These are phyloP conservation scores for Halenospora varia DNA, from an alignment of 495 filamentous ascomycete species.

Conservation along the genomic window DNA sequence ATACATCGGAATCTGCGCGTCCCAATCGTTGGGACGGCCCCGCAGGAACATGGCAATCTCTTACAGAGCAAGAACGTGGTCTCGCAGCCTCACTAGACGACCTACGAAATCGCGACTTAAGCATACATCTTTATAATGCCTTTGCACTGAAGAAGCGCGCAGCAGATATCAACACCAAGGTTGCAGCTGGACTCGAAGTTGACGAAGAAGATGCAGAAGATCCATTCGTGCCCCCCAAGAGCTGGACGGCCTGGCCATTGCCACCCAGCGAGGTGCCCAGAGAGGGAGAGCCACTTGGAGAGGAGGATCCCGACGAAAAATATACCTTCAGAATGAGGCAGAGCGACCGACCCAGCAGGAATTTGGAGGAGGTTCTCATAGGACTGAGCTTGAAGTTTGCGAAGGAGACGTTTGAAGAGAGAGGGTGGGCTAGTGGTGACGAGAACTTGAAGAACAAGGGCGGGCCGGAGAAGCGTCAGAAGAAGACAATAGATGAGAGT, in stretches of 20 bases:
- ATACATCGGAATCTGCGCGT: background rate
- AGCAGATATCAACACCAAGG: too few relatives aligned
- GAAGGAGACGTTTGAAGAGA: conserved; percentile 53
- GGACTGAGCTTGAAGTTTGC: conserved; percentile 58
- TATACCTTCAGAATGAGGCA: conserved; percentile 42
- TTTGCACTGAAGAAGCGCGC: conserved; percentile 52
- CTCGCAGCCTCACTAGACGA: conserved; percentile 54
- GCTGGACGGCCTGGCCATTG: conserved; percentile 82
- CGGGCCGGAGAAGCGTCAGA: background rate
- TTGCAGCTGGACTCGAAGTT: too few relatives aligned
- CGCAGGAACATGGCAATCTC: conserved; percentile 52
- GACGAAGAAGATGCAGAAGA: conserved; percentile 26
- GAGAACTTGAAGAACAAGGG: conserved; percentile 11
- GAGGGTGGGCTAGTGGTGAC: conserved; percentile 27
- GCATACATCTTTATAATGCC: conserved; percentile 72
- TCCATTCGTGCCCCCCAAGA: conserved; percentile 42
- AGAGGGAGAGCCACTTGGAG: conserved; percentile 40
- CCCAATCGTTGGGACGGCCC: conserved; percentile 52
- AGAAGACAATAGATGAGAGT: background rate
- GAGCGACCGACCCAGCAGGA: conserved; percentile 45
- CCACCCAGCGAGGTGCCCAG: conserved; percentile 53
- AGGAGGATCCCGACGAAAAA: conserved; percentile 39
- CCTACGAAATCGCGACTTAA: conserved; percentile 56
- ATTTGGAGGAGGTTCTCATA: conserved; percentile 63
- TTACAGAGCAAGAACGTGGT: conserved; percentile 55